A percentile compares a stretch with the other conserved stretches of the same genome.
Evolutionary conservation across 805 yeast species (phyloP).

Genomic region (Metschnikowia arizonensis): DNA sequence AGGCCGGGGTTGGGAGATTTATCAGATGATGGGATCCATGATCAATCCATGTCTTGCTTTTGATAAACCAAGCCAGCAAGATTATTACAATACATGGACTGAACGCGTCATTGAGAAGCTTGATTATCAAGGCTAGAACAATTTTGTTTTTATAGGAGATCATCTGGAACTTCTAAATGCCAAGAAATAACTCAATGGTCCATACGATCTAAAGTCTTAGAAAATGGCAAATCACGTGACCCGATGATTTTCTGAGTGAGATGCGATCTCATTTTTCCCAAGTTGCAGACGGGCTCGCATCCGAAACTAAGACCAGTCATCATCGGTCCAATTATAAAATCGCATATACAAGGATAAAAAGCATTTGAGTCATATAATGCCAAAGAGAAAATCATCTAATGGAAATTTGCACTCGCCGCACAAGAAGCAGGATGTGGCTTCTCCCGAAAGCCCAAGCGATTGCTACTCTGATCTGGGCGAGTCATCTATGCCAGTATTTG

Average conservation of each 20-base stretch:
- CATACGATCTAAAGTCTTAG: not conserved
- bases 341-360: not conserved
- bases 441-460: slow-evolving; percentile 14
- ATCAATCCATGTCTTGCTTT: slow-evolving; percentile 28
- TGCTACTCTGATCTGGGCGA: slow-evolving; percentile 9
- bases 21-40: slow-evolving; percentile 34
- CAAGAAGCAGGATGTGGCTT: slow-evolving; percentile 11
- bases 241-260: not conserved
- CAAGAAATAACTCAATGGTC: too few relatives aligned
- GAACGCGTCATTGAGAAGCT: slow-evolving; percentile 12
- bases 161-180: not conserved
- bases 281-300: not conserved
- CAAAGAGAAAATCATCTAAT: slow-evolving; percentile 16
- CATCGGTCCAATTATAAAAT: not conserved
- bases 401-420: slow-evolving; percentile 10
- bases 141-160: not conserved
- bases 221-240: not conserved
- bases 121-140: not conserved
- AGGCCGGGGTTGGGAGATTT: slow-evolving; percentile 31
- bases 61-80: slow-evolving; percentile 27
- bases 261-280: slow-evolving; percentile 4
- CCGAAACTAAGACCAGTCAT: not conserved
- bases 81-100: slow-evolving; percentile 34
- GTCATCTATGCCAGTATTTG: slow-evolving; percentile 12
- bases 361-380: not conserved